A percentile compares a stretch with the other conserved stretches of the same genome.
Conservation (phyloP, 805 yeast species). For the Candida koratica region DNA sequence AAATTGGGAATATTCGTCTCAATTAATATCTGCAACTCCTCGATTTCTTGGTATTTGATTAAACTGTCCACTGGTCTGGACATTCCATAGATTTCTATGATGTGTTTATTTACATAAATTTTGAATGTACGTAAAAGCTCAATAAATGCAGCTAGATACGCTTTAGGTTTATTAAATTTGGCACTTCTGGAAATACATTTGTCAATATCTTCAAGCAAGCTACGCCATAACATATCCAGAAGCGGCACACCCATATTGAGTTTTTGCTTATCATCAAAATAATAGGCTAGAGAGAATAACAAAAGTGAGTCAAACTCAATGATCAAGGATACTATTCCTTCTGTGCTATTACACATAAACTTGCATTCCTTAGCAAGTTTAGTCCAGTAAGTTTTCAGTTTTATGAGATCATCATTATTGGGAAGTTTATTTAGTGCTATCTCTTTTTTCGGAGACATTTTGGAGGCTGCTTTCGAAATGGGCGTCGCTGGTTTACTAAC, state of each 20-base stretch:
- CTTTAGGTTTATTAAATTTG: conserved; percentile 7
- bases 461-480: background rate
- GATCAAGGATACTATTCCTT: conserved; percentile 20
- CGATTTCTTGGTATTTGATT: conserved; percentile 3
- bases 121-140: conserved; percentile 27
- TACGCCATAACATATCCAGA: conserved; percentile 31
- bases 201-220: conserved; percentile 17
- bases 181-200: conserved; percentile 17
- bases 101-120: conserved; percentile 29
- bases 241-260: conserved; percentile 22
- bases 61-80: conserved; percentile 5
- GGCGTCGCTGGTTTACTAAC: background rate
- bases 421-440: background rate
- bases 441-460: background rate
- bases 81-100: conserved; percentile 25
- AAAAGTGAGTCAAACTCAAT: conserved; percentile 27
- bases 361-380: conserved; percentile 20
- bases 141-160: conserved; percentile 7
- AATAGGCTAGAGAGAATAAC: conserved; percentile 24
- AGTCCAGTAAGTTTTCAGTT: conserved; percentile 18
- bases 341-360: conserved; percentile 16
- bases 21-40: conserved; percentile 1
- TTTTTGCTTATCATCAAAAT: conserved; percentile 31
- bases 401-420: background rate
- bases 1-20: conserved; percentile 12